Base-by-base conservation (phyloP, 2,329 filamentous ascomycete genomes). In the Aurifilum marmelostoma region DNA sequence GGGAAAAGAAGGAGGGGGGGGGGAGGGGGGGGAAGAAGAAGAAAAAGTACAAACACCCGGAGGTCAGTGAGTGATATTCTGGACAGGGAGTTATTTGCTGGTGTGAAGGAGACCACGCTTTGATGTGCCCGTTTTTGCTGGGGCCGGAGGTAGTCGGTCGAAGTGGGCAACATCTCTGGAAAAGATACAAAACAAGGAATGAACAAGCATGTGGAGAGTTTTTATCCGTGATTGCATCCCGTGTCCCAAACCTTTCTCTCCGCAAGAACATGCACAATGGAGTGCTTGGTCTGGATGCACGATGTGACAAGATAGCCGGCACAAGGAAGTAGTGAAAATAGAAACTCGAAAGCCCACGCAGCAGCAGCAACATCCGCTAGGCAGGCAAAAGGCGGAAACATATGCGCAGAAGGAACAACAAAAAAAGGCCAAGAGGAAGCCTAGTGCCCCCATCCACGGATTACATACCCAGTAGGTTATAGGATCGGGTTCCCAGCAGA, bases 401-500 rank as follows among this genome's bases (percentile, higher is more conserved):
- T 6, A 32, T 32, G 32, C 56, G 56, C 32, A 59, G 32, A 8
- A 37, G 12, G 18, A 9, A 37, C 2, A 9, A 59, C 27, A 18
- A 37, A 5, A 32, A 34, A 21, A 27, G n/a, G 21, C 56, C 7
- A 59, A 37, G 29, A 59, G 56, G 56, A 59, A 59, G 29, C 32
- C 8, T 12, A 37, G 32, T 37, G 32, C 21, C 56, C 41, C 29
- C 29, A 59, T 59, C 56, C 27, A 32, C 29, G 32, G 56, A 59
- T 59, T 59, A 59, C 56, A 59, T 59, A 59, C 52, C 52, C 18
- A 56, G 52, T 29, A 29, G 14, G 52, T 32, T 56, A 32, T 37
- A 59, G 56, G 56, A 59, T 59, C 56, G 29, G 56, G 56, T 59
- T 24, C 56, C 56, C 32, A 59, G 56, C 32, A 12, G 14, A n/a